Conservation (phyloP, 257 asterid genomes). For the Ilex asprella region DNA sequence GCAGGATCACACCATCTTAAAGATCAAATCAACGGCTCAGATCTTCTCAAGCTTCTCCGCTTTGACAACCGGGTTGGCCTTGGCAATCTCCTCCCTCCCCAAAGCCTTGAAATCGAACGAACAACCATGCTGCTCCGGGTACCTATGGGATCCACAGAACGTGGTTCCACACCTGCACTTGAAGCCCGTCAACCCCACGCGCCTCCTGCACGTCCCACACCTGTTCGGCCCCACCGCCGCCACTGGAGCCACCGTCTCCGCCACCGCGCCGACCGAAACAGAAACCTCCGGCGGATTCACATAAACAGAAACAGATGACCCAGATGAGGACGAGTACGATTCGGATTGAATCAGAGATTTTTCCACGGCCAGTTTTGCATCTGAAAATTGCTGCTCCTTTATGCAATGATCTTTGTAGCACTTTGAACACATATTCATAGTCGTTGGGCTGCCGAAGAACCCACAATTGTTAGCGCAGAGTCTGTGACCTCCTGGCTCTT, state of each 20-base stretch:
- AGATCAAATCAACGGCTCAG: constrained; percentile 14
- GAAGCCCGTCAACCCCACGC: constrained; percentile 42
- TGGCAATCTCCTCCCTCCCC: constrained; percentile 38
- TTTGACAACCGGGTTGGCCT: constrained; percentile 39
- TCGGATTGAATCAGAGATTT: constrained; percentile 15
- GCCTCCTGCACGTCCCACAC: constrained; percentile 32
- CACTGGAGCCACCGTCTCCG: background rate
- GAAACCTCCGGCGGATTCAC: background rate
- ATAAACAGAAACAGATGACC: background rate
- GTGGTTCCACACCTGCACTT: constrained; percentile 44
- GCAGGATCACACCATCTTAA: background rate
- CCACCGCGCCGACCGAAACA: background rate
- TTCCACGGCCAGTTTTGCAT: constrained; percentile 26
- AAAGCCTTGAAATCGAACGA: constrained; percentile 34
- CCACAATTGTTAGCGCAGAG: constrained; percentile 55
- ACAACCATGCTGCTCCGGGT: constrained; percentile 42
- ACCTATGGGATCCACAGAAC: constrained; percentile 45
- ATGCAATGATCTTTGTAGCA: constrained; percentile 39
- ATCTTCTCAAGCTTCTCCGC: constrained; percentile 40
- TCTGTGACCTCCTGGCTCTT: constrained; percentile 37
- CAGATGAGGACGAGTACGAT: constrained; percentile 7
- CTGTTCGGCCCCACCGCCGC: constrained; percentile 17
- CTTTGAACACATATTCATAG: constrained; percentile 47
- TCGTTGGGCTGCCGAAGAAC: constrained; percentile 53
- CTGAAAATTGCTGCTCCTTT: constrained; percentile 26